Percentiles rank a stretch among this genome's conserved stretches.
phyloP scores from a whole-genome alignment of 2,329 filamentous ascomycete species.

The Helotiales sp. region DNA sequence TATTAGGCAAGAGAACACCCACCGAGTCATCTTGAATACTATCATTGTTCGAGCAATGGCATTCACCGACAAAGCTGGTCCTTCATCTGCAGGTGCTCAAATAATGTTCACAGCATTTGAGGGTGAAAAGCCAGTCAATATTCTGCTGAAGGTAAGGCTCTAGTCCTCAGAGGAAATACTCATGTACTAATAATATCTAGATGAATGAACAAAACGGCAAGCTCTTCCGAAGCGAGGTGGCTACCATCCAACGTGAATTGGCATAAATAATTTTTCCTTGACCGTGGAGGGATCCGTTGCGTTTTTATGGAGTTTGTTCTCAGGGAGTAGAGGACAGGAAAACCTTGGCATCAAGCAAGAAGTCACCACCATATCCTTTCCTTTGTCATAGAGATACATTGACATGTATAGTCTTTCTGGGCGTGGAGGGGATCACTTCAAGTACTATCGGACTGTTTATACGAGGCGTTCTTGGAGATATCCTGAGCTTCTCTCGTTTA shows the following conservation, averaged over 20 bases:
- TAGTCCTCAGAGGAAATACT: conserved; percentile 12
- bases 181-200: conserved; percentile 25
- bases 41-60: conserved; percentile 76
- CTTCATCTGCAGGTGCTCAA: conserved; percentile 46
- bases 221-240: conserved; percentile 35
- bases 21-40: conserved; percentile 84
- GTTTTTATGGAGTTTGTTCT: too few species aligned
- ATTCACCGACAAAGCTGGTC: conserved; percentile 69
- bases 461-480: conserved; percentile 29
- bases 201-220: conserved; percentile 35
- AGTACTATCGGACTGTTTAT: conserved; percentile 19
- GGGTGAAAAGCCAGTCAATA: conserved; percentile 54
- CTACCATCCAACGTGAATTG: conserved; percentile 37
- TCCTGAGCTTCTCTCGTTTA: conserved; percentile 26
- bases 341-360: background rate
- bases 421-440: conserved; percentile 8
- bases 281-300: too few species aligned
- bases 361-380: conserved; percentile 8
- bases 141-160: conserved; percentile 59
- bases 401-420: conserved; percentile 16
- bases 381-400: conserved; percentile 28
- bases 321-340: background rate
- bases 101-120: conserved; percentile 67
- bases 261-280: too few species aligned
- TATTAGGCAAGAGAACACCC: conserved; percentile 88